phyloP scores from a whole-genome alignment of 495 filamentous ascomycete genomes.

The Clohesyomyces aquaticus region DNA sequence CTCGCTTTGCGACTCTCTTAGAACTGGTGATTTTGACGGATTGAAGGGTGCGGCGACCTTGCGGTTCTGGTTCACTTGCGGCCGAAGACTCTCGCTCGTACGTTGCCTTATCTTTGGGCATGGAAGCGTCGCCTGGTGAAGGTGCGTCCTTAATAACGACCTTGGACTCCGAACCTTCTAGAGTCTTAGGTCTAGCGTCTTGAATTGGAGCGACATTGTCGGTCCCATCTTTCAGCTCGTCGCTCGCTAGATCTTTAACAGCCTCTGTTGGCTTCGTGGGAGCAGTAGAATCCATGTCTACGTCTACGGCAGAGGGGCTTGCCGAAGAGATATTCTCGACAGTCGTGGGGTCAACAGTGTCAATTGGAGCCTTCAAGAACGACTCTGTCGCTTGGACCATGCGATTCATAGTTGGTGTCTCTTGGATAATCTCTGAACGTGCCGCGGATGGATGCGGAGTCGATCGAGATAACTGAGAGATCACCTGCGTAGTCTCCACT shows the following conservation, averaged over 20 bases:
- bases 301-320: not conserved
- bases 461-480: not conserved
- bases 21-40: not conserved
- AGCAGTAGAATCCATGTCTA: constrained; percentile 9
- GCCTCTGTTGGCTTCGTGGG: not conserved
- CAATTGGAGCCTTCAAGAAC: not conserved
- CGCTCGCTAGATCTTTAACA: too few relatives aligned
- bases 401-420: constrained; percentile 29
- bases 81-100: not conserved
- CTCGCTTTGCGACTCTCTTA: not conserved
- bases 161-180: too few relatives aligned
- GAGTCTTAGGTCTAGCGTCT: not conserved
- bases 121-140: not conserved
- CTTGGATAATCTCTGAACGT: constrained; percentile 30
- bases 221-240: not conserved
- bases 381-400: not conserved
- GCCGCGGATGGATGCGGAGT: constrained; percentile 21
- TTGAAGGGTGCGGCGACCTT: not conserved
- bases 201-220: not conserved
- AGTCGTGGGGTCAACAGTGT: not conserved
- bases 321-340: constrained; percentile 5
- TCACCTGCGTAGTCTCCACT: not conserved
- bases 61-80: not conserved
- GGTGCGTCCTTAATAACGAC: not conserved
- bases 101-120: not conserved